These are phyloP conservation scores for Phytophthora parvispora DNA, from an alignment of 352 stramenopile species.

Conservation along the genomic window DNA sequence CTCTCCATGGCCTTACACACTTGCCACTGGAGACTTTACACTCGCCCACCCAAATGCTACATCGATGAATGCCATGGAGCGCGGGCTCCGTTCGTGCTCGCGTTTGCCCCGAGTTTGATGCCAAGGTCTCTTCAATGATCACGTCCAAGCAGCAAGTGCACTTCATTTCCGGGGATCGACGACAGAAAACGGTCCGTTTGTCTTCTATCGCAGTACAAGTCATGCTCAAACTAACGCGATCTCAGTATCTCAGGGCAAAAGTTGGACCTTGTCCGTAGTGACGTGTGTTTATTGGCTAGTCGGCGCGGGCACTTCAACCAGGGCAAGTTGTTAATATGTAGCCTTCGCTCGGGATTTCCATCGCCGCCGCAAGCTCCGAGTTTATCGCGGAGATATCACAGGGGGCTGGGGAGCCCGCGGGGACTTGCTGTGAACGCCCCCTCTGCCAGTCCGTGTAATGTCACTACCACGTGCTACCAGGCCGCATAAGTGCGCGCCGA, in stretches of 20 bases:
- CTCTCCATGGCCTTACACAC: no score
- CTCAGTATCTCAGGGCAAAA: not conserved
- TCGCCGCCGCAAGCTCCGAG: not conserved
- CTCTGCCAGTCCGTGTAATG: not conserved
- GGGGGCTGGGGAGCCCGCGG: not conserved
- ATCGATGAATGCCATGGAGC: not conserved
- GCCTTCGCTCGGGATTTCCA: not conserved
- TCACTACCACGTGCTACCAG: not conserved
- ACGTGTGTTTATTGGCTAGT: not conserved
- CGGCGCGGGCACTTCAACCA: no score
- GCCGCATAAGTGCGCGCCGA: not conserved
- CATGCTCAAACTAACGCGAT: not conserved
- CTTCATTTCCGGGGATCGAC: not conserved
- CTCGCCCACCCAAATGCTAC: no score
- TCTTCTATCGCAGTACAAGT: not conserved
- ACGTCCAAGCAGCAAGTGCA: not conserved
- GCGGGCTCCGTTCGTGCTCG: not conserved
- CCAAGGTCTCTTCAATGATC: not conserved
- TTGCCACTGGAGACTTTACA: no score
- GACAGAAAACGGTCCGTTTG: not conserved
- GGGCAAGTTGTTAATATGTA: not conserved
- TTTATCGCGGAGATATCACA: not conserved
- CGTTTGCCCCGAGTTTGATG: no score
- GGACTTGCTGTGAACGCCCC: not conserved
- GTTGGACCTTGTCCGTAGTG: not conserved